Evolutionary conservation across 345 rosid species (phyloP), one percentile per base, ranked within the genome.

Genomic region (Kernera saxatilis): DNA sequence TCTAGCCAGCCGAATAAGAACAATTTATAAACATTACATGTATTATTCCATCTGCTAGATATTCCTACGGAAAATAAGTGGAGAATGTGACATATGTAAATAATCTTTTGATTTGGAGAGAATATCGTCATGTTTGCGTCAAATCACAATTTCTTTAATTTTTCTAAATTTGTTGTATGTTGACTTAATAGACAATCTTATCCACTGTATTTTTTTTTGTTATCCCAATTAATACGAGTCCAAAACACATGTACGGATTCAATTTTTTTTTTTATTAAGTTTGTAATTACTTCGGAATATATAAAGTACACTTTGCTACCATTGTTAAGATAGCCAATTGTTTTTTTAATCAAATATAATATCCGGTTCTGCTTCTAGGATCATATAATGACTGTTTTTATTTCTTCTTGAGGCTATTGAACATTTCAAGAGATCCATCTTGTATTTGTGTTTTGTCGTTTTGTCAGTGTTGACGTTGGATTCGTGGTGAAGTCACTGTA

Each of bases 121-220:
- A 14, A 57, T 57, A 74, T 66, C 54, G 78, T 74, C 78, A 74
- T 57, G 21, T 21, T 74, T 54, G 72, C 72, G 58, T 66, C 29
- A 49, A 46, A 49, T 66, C 67, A 11, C 25, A 2, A 55, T 37
- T 55, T 64, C 25, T 36, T 65, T 55, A 17, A 26, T 43, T 55
- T 36, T 19, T 55, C 7, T 23, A 19, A 48, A 4, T 27, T 67
- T 67, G 39, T 74, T 74, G 78, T 66, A 2, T 66, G 62, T 67
- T 74, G 78, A 74, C 72, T 66, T 66, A 54, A 54, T 74, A 74
- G 19, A 29, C 72, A 66, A 57, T 30, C 61, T 66, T 67, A 39
- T 74, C 78, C 78, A 56, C 59, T 36, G 2, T 57, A 2, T 39
- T 32, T 46, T 36, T 4, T 26, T 56, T 56, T 39, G 10, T 11